phyloP scores from a whole-genome alignment of 2,329 filamentous ascomycete species.

The Xylaria sp. region DNA sequence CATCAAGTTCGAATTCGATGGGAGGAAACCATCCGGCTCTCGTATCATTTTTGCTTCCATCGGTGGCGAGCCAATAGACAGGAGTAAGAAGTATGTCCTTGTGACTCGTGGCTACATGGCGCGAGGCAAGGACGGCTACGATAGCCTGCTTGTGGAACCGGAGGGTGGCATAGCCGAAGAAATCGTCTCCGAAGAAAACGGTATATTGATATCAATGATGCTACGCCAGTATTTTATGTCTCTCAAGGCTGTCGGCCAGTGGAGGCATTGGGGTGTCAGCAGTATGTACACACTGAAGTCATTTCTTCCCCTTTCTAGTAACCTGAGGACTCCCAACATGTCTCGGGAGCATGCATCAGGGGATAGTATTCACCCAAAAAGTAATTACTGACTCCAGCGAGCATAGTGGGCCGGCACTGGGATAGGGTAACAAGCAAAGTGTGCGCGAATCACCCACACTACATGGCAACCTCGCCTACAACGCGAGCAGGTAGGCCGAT shows the following conservation, averaged over 20 bases:
- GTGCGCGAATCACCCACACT: conserved; percentile 60
- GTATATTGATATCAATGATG: conserved; percentile 85
- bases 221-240: conserved; percentile 92
- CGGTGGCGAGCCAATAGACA: conserved; percentile 68
- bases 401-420: conserved; percentile 76
- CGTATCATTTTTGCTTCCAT: conserved; percentile 73
- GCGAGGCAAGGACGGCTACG: conserved; percentile 86
- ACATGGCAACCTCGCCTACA: conserved; percentile 40
- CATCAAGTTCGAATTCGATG: conserved; percentile 79
- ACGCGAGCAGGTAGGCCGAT: conserved; percentile 22
- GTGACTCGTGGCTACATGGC: conserved; percentile 91
- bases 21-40: conserved; percentile 65
- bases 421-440: conserved; percentile 70
- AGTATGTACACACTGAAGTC: no score
- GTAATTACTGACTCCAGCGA: no score
- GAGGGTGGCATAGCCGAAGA: conserved; percentile 82
- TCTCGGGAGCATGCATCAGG: no score
- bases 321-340: no score
- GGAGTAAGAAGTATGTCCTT: conserved; percentile 73
- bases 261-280: conserved; percentile 75
- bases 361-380: no score
- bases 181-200: conserved; percentile 85
- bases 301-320: no score
- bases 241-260: conserved; percentile 81
- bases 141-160: conserved; percentile 76